A percentile compares a stretch with the other conserved stretches of the same genome.
Evolutionary conservation across 768 basidiomycete species (phyloP).

Genomic region (Mycena venus): DNA sequence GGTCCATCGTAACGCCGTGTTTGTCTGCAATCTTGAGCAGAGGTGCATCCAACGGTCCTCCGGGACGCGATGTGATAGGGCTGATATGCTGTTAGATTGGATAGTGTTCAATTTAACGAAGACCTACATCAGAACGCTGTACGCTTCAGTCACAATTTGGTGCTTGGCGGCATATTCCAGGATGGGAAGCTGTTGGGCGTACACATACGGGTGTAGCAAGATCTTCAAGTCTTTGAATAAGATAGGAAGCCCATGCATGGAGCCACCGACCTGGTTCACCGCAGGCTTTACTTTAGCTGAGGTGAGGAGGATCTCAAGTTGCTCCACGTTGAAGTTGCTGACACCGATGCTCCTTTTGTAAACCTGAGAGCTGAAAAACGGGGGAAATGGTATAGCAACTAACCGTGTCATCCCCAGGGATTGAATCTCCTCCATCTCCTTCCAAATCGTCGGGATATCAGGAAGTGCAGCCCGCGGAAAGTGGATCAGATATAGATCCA

Average conservation of each 20-base stretch:
- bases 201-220: constrained; percentile 79
- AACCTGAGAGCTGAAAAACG: no score
- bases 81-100: constrained; percentile 45
- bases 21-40: constrained; percentile 65
- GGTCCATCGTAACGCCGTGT: constrained; percentile 68
- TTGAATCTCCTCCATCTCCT: constrained; percentile 71
- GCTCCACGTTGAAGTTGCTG: constrained; percentile 72
- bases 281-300: constrained; percentile 74
- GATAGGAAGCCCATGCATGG: background rate
- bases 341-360: constrained; percentile 78
- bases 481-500: constrained; percentile 83
- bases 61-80: constrained; percentile 70
- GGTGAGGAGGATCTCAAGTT: constrained; percentile 68
- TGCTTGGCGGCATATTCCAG: constrained; percentile 70
- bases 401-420: constrained; percentile 71
- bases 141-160: constrained; percentile 79
- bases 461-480: constrained; percentile 64
- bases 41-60: constrained; percentile 75
- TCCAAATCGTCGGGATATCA: constrained; percentile 75
- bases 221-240: constrained; percentile 59
- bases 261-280: constrained; percentile 71
- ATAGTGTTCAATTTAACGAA: background rate
- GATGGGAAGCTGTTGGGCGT: constrained; percentile 62
- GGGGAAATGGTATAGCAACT: background rate
- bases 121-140: constrained; percentile 73